phyloP scores from a whole-genome alignment of 352 stramenopile species.

The Pythium rishiriense region DNA sequence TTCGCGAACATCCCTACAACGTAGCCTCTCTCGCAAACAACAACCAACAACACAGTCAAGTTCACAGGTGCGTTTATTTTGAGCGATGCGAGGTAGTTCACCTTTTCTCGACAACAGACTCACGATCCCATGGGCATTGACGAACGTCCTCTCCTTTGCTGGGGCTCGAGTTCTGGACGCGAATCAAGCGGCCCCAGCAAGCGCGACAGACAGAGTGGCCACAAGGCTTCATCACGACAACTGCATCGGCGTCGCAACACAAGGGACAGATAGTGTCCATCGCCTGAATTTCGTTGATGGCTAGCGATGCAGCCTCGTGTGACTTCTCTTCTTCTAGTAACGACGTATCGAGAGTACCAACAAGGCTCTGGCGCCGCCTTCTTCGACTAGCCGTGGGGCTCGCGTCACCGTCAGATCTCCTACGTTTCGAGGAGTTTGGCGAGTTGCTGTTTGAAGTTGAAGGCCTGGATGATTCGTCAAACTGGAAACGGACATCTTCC shows the following conservation, averaged over 20 bases:
- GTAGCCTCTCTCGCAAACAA: neutral
- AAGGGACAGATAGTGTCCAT: slow-evolving; percentile 38
- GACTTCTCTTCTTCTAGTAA: slow-evolving; percentile 16
- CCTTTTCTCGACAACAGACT: slow-evolving; percentile 40
- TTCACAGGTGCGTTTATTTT: neutral
- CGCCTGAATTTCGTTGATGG: neutral
- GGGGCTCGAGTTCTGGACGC: neutral
- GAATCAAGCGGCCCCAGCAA: slow-evolving; percentile 31
- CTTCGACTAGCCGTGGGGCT: slow-evolving; percentile 8
- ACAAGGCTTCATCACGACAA: slow-evolving; percentile 63
- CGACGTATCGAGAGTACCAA: slow-evolving; percentile 14
- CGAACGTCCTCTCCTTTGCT: slow-evolving; percentile 12
- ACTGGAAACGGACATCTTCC: slow-evolving; percentile 14
- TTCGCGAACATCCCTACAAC: slow-evolving; percentile 1
- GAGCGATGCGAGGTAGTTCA: neutral
- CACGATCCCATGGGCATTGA: slow-evolving; percentile 67
- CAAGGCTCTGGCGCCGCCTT: slow-evolving; percentile 22
- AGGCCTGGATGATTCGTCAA: neutral
- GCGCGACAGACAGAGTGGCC: slow-evolving; percentile 46
- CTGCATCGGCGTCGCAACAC: slow-evolving; percentile 41
- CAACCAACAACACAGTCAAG: neutral
- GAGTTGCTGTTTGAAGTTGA: neutral
- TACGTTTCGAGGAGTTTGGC: neutral
- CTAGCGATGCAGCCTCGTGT: neutral
- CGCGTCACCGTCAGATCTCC: slow-evolving; percentile 10